A percentile compares a stretch with the other conserved stretches of the same genome.
Conservation (phyloP, 1,139 yeast species). For the Maudiozyma humilis region DNA sequence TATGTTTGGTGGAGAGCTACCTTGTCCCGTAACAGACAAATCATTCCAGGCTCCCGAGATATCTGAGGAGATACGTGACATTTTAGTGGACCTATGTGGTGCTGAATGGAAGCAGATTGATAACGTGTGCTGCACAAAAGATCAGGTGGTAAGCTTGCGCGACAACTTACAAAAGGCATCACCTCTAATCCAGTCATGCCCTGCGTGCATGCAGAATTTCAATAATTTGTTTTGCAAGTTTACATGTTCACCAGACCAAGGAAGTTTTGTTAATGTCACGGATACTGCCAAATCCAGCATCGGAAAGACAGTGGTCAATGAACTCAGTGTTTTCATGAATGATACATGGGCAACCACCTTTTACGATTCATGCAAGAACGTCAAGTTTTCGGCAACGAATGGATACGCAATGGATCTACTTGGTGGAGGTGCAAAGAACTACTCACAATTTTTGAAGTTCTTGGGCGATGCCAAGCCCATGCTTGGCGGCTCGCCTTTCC, state of each 20-base stretch:
- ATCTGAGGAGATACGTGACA: slow-evolving; percentile 42
- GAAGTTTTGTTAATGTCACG: slow-evolving; percentile 62
- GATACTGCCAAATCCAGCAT: slow-evolving; percentile 46
- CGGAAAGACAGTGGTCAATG: slow-evolving; percentile 58
- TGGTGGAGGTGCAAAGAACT: slow-evolving; percentile 89
- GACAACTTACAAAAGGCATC: slow-evolving; percentile 65
- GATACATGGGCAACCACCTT: slow-evolving; percentile 53
- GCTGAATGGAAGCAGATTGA: slow-evolving; percentile 43
- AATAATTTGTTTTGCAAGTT: slow-evolving; percentile 79
- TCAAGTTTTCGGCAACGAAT: slow-evolving; percentile 89
- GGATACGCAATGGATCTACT: slow-evolving; percentile 95
- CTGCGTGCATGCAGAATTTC: slow-evolving; percentile 86
- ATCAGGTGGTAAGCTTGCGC: slow-evolving; percentile 41
- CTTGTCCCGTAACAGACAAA: slow-evolving; percentile 53
- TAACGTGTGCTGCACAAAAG: slow-evolving; percentile 46
- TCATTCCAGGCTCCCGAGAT: slow-evolving; percentile 24
- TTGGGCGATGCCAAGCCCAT: slow-evolving; percentile 90
- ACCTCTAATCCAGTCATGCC: slow-evolving; percentile 79
- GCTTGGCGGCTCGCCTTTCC: slow-evolving; percentile 93
- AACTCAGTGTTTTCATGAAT: slow-evolving; percentile 56
- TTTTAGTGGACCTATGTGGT: slow-evolving; percentile 64
- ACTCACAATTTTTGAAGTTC: slow-evolving; percentile 66
- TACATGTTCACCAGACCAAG: slow-evolving; percentile 84
- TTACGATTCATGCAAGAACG: slow-evolving; percentile 78
- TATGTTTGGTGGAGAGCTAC: slow-evolving; percentile 68